Conservation (phyloP, 163 green algal genomes). For the Scenedesmus sp. region DNA sequence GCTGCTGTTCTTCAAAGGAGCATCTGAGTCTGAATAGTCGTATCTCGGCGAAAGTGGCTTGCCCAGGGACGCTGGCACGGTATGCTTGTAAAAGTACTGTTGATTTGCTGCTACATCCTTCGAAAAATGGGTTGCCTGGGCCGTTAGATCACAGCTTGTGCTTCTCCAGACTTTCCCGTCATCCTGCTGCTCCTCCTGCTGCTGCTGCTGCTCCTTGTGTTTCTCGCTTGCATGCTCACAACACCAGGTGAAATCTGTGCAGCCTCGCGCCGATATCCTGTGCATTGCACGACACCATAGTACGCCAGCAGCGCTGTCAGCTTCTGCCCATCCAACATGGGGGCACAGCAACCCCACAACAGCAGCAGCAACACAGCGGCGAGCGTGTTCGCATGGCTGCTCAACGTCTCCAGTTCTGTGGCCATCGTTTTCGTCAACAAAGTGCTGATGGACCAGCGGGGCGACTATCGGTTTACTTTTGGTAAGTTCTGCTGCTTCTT, state of each 20-base stretch:
- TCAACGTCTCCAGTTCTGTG: conserved; percentile 89
- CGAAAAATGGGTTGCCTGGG: neutral
- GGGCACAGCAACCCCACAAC: neutral
- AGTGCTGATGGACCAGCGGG: conserved; percentile 85
- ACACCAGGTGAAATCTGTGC: neutral
- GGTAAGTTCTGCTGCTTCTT: conserved; percentile 7
- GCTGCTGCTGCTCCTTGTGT: neutral
- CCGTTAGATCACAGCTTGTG: neutral
- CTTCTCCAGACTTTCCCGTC: neutral
- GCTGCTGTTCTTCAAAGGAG: too few species aligned
- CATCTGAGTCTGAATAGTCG: neutral
- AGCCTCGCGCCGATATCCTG: too few species aligned
- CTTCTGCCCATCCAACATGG: neutral
- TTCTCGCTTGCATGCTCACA: neutral
- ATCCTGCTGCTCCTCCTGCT: neutral
- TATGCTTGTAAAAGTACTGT: neutral
- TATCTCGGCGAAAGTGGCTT: neutral
- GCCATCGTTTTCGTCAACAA: conserved; percentile 98
- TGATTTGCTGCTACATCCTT: neutral
- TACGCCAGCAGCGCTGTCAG: neutral
- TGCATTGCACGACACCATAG: neutral
- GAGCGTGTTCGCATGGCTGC: conserved; percentile 37
- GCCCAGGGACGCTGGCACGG: neutral
- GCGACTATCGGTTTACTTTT: conserved; percentile 80
- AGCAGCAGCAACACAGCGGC: neutral